A percentile compares a stretch with the other conserved stretches of the same genome.
phyloP scores from a whole-genome alignment of 2,329 filamentous ascomycete genomes.

The Emmonsia crescens region DNA sequence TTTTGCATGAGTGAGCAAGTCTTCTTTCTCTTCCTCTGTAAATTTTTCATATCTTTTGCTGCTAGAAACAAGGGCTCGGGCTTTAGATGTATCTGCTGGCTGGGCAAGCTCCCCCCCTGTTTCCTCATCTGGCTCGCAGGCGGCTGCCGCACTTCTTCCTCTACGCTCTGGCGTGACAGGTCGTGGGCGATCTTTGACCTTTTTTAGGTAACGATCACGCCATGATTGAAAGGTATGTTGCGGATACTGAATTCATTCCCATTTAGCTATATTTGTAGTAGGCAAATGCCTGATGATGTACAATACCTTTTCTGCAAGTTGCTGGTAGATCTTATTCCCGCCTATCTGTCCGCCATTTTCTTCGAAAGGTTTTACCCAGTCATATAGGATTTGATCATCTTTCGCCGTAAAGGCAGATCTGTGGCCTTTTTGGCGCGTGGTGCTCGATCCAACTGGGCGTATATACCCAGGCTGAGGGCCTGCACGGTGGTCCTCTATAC shows the following conservation, averaged over 20 bases:
- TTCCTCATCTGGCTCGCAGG: too few relatives aligned
- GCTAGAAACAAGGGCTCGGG: background rate
- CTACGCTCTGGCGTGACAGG: slow-evolving; percentile 20
- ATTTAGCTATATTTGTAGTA: background rate
- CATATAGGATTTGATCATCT: slow-evolving; percentile 37
- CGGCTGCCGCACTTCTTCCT: background rate
- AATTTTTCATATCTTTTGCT: slow-evolving; percentile 10
- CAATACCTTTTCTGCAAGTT: slow-evolving; percentile 30
- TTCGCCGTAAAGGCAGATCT: slow-evolving; percentile 28
- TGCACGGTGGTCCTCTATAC: slow-evolving; percentile 38
- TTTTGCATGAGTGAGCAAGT: slow-evolving; percentile 16
- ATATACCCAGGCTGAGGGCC: slow-evolving; percentile 34
- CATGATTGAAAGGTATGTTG: slow-evolving; percentile 40
- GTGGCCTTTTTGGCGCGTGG: slow-evolving; percentile 25
- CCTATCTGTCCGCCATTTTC: slow-evolving; percentile 20
- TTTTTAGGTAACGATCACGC: slow-evolving; percentile 38
- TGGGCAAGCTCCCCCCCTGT: background rate
- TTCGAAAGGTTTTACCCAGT: slow-evolving; percentile 32
- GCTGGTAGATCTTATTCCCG: slow-evolving; percentile 38
- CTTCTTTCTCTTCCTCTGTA: slow-evolving; percentile 14
- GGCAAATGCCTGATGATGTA: background rate
- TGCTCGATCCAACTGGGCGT: slow-evolving; percentile 35
- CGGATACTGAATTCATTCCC: slow-evolving; percentile 24
- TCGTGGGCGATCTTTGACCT: slow-evolving; percentile 25
- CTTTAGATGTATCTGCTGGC: background rate